phyloP scores from a whole-genome alignment of 1,139 yeast species.

The Groenewaldozyma auringiensis region DNA sequence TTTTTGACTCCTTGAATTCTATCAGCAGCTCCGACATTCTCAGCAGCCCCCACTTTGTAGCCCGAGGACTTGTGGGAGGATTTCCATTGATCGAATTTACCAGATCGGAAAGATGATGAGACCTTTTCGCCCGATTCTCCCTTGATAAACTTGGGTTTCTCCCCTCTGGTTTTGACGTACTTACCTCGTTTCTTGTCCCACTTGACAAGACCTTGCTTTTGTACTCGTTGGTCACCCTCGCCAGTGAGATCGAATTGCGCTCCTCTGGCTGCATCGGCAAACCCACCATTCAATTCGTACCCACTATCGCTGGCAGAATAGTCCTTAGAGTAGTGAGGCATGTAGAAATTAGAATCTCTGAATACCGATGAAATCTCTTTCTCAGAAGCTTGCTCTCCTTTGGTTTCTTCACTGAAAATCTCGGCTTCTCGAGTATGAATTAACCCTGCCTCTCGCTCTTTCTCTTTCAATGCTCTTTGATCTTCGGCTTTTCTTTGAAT shows the following conservation, averaged over 20 bases:
- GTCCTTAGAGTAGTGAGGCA: slow-evolving; percentile 86
- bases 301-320: slow-evolving; percentile 81
- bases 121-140: slow-evolving; percentile 93
- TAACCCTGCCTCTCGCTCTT: slow-evolving; percentile 70
- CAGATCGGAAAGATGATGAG: slow-evolving; percentile 88
- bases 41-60: slow-evolving; percentile 49
- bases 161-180: slow-evolving; percentile 72
- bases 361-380: slow-evolving; percentile 27
- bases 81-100: slow-evolving; percentile 89
- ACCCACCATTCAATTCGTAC: slow-evolving; percentile 41
- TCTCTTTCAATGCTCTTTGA: slow-evolving; percentile 48
- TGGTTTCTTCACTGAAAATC: slow-evolving; percentile 11
- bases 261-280: slow-evolving; percentile 72
- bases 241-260: slow-evolving; percentile 81
- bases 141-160: slow-evolving; percentile 62
- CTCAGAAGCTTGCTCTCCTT: slow-evolving; percentile 21
- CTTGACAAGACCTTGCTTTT: slow-evolving; percentile 78
- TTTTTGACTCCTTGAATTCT: slow-evolving; percentile 31
- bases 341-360: slow-evolving; percentile 74
- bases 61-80: slow-evolving; percentile 51
- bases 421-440: slow-evolving; percentile 69
- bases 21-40: slow-evolving; percentile 26
- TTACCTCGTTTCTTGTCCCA: slow-evolving; percentile 82
- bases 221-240: slow-evolving; percentile 52
- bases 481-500: slow-evolving; percentile 73